Evolutionary conservation across 768 basidiomycete species (phyloP).

Genomic region (Lactarius quietus): DNA sequence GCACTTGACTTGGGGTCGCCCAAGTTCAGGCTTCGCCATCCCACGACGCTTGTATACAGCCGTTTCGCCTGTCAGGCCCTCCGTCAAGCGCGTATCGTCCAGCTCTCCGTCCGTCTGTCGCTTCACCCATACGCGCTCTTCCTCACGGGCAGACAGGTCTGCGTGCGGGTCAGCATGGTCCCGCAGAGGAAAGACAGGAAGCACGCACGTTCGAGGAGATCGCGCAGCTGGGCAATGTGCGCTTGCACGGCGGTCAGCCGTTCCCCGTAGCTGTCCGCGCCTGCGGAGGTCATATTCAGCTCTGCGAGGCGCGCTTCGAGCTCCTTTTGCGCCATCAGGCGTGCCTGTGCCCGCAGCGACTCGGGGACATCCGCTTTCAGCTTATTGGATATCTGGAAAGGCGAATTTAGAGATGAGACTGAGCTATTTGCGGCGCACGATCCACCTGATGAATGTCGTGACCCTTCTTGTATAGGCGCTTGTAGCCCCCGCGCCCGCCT

Average conservation of each 20-base stretch:
- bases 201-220: conserved; percentile 57
- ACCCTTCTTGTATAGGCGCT: conserved; percentile 53
- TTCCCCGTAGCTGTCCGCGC: conserved; percentile 54
- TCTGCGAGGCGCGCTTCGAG: conserved; percentile 58
- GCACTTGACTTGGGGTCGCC: conserved; percentile 65
- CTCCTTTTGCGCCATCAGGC: conserved; percentile 64
- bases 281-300: conserved; percentile 53
- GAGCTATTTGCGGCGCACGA: background rate
- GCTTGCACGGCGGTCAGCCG: conserved; percentile 53
- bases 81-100: conserved; percentile 61
- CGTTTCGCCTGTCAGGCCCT: conserved; percentile 64
- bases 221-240: conserved; percentile 56
- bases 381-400: conserved; percentile 45
- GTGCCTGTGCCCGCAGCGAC: conserved; percentile 56
- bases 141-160: conserved; percentile 67
- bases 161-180: background rate
- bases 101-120: conserved; percentile 69
- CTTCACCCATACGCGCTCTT: conserved; percentile 69
- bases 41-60: conserved; percentile 68
- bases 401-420: background rate
- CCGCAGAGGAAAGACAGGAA: background rate
- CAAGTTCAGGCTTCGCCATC: conserved; percentile 66
- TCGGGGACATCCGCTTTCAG: conserved; percentile 59
- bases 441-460: conserved; percentile 59
- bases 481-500: conserved; percentile 65